Evolutionary conservation across 106 monocot genomes (phyloP).

Genomic region (Platanthera zijinensis): DNA sequence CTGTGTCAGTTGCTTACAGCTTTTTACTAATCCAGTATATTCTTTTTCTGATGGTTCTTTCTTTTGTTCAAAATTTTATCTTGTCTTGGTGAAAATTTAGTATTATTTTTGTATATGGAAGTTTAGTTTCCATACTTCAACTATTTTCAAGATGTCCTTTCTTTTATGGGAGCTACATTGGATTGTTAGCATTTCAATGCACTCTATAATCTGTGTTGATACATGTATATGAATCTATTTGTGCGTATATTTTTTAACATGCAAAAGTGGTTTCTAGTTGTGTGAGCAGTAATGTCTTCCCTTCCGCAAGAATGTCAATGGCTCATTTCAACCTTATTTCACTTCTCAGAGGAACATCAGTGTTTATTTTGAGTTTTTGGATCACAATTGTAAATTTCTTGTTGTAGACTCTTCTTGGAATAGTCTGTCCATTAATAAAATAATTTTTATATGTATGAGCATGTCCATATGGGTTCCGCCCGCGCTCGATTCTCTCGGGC

Average conservation of each 20-base stretch:
- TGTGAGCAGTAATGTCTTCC: neutral
- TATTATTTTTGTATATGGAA: neutral
- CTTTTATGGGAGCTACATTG: neutral
- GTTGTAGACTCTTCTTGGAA: no score
- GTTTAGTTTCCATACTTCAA: neutral
- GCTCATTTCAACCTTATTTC: no score
- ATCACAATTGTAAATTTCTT: no score
- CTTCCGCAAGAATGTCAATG: neutral
- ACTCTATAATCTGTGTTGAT: neutral
- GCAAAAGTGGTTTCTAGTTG: neutral
- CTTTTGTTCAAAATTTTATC: neutral
- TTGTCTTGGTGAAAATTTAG: neutral
- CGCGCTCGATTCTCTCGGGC: no score
- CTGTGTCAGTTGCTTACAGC: neutral
- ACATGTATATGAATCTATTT: no score
- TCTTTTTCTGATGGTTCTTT: neutral
- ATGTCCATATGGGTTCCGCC: no score
- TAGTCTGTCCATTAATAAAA: no score
- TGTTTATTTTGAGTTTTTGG: no score
- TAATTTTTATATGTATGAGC: no score
- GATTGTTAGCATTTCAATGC: neutral
- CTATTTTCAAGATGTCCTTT: neutral
- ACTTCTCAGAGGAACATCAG: no score
- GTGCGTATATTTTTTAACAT: neutral
- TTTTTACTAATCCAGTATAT: neutral